phyloP scores from a whole-genome alignment of 2,329 filamentous ascomycete species.

The Raffaelea arxii region DNA sequence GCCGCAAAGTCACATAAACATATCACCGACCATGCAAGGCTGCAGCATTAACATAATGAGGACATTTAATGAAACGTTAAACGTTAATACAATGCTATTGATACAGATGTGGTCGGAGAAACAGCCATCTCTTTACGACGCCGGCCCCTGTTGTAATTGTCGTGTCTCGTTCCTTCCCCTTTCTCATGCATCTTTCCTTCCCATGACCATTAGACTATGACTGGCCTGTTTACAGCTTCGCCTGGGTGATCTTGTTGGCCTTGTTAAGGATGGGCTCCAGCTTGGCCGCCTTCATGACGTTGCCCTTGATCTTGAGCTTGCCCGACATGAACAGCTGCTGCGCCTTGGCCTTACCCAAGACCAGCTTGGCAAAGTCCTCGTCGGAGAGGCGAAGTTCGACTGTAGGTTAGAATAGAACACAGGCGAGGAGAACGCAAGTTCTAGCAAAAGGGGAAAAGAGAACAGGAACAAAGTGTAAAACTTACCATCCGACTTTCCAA shows the following conservation, averaged over 20 bases:
- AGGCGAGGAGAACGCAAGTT: no score
- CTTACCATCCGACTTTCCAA: slow-evolving; percentile 73
- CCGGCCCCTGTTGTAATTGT: no score
- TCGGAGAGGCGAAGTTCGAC: slow-evolving; percentile 83
- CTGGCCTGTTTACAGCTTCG: slow-evolving; percentile 54
- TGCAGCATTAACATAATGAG: no score
- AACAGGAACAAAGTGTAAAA: not conserved
- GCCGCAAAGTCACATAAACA: no score
- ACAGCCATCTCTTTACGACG: no score
- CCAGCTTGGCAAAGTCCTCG: slow-evolving; percentile 74
- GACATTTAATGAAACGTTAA: no score
- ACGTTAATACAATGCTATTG: no score
- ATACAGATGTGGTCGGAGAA: no score
- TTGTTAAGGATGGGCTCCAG: slow-evolving; percentile 88
- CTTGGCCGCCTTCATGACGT: slow-evolving; percentile 98
- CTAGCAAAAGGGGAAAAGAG: not conserved
- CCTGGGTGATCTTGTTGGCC: slow-evolving; percentile 57
- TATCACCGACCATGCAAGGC: no score
- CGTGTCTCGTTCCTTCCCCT: not conserved
- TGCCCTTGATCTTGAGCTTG: slow-evolving; percentile 96
- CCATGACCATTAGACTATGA: not conserved
- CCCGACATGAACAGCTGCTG: slow-evolving; percentile 97
- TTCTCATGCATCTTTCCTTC: not conserved
- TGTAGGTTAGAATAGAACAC: slow-evolving; percentile 22
- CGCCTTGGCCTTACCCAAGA: slow-evolving; percentile 81